phyloP scores from a whole-genome alignment of 1,284 basidiomycete genomes.

The Ustilago hordei region DNA sequence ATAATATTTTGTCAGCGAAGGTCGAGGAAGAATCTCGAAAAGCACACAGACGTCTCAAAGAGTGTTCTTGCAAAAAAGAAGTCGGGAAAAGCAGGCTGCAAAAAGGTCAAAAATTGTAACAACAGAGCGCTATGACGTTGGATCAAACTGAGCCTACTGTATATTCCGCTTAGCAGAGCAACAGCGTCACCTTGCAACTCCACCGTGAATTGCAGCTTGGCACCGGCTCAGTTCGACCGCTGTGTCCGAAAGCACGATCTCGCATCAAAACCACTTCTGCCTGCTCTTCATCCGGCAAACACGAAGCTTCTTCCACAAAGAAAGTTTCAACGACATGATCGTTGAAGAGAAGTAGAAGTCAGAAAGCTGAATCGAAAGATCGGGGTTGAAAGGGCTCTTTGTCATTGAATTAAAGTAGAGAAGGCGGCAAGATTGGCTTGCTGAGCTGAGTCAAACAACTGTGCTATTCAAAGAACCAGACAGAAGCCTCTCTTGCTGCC shows the following conservation, averaged over 20 bases:
- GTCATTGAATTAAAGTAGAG: background rate
- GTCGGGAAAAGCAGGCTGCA: slow-evolving; percentile 6
- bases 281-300: background rate
- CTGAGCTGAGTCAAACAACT: slow-evolving; percentile 33
- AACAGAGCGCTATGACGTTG: background rate
- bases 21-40: slow-evolving; percentile 31
- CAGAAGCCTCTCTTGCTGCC: slow-evolving; percentile 6
- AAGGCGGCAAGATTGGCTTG: slow-evolving; percentile 8
- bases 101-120: background rate
- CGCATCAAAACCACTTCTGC: background rate
- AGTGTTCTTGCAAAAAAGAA: background rate
- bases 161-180: slow-evolving; percentile 11
- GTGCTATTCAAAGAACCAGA: background rate
- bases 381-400: no score
- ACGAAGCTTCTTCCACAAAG: background rate
- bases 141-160: slow-evolving; percentile 1
- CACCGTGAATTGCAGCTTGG: background rate
- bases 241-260: slow-evolving; percentile 9
- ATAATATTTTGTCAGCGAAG: slow-evolving; percentile 19
- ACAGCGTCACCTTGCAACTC: background rate
- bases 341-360: background rate
- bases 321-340: background rate
- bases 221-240: slow-evolving; percentile 18
- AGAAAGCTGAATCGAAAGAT: background rate
- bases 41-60: background rate